Evolutionary conservation across 176 grass and related monocot genomes (phyloP).

Genomic region (Aegilops tauschii): DNA sequence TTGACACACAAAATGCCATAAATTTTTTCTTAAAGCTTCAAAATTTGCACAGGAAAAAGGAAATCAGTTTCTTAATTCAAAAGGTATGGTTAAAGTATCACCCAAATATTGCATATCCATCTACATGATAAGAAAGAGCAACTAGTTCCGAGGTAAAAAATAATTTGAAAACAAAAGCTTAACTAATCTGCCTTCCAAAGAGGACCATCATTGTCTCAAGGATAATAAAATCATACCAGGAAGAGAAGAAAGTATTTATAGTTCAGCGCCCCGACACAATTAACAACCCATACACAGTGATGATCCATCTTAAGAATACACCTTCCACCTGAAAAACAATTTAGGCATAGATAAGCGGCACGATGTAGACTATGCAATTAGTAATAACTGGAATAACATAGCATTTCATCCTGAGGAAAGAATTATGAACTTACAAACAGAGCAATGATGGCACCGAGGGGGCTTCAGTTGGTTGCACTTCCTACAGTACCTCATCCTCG

Average conservation of each 20-base stretch:
- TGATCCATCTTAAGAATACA: slow-evolving; percentile 98
- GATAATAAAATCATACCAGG: slow-evolving; percentile 54
- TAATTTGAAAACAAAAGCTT: neutral
- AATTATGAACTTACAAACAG: slow-evolving; percentile 72
- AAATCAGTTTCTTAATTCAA: neutral
- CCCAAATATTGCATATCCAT: neutral
- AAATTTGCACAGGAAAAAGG: neutral
- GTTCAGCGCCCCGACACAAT: slow-evolving; percentile 91
- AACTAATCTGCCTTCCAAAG: slow-evolving; percentile 11
- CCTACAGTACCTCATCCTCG: slow-evolving; percentile 76
- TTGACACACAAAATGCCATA: neutral
- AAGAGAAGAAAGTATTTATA: slow-evolving; percentile 99
- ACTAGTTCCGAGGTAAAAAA: neutral
- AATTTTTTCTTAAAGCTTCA: neutral
- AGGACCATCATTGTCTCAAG: neutral
- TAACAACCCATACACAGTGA: slow-evolving; percentile 98
- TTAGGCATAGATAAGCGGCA: neutral
- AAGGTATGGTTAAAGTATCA: neutral
- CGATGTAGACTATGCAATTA: neutral
- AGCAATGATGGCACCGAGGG: slow-evolving; percentile 96
- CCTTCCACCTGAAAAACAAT: slow-evolving; percentile 75
- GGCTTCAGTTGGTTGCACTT: slow-evolving; percentile 96
- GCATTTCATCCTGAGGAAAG: neutral
- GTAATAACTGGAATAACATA: neutral
- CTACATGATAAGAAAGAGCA: neutral